These are phyloP conservation scores for Ganoderma boninense DNA, from an alignment of 1,284 basidiomycete species.

Conservation along the genomic window DNA sequence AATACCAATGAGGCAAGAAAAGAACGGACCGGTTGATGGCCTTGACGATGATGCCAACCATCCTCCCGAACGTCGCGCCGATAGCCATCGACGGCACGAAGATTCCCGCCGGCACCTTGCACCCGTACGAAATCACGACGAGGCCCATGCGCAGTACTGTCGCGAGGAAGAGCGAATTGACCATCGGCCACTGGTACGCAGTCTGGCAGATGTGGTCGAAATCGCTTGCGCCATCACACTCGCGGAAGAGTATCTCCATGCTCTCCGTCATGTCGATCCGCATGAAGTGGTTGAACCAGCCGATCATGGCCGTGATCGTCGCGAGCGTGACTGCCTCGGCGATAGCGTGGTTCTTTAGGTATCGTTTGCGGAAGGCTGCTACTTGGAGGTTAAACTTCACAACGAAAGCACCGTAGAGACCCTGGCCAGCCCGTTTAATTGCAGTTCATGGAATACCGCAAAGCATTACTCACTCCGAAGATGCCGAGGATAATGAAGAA, in stretches of 20 bases:
- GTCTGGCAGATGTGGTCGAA: slow-evolving; percentile 95
- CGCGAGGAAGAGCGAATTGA: slow-evolving; percentile 91
- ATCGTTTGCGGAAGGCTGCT: slow-evolving; percentile 91
- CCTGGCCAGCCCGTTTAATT: slow-evolving; percentile 55
- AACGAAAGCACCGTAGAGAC: slow-evolving; percentile 96
- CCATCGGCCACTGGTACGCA: slow-evolving; percentile 93
- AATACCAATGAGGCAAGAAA: slow-evolving; percentile 2
- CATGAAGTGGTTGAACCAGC: slow-evolving; percentile 95
- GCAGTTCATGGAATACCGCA: not conserved
- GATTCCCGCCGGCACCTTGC: slow-evolving; percentile 97
- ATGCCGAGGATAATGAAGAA: slow-evolving; percentile 95
- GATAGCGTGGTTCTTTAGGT: slow-evolving; percentile 86
- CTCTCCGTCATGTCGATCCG: slow-evolving; percentile 99
- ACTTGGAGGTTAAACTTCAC: slow-evolving; percentile 98
- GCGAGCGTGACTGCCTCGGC: slow-evolving; percentile 92
- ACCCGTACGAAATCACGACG: slow-evolving; percentile 94
- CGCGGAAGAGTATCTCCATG: slow-evolving; percentile 95
- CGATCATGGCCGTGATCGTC: slow-evolving; percentile 88
- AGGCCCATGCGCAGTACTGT: slow-evolving; percentile 89
- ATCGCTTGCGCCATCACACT: slow-evolving; percentile 96
- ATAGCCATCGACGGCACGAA: slow-evolving; percentile 99
- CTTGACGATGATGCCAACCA: slow-evolving; percentile 96
- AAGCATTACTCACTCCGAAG: slow-evolving; percentile 78
- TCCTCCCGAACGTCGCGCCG: slow-evolving; percentile 94
- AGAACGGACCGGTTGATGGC: slow-evolving; percentile 81